These are phyloP conservation scores for Aspergillus chevalieri DNA, from an alignment of 2,329 filamentous ascomycete genomes.

Conservation along the genomic window DNA sequence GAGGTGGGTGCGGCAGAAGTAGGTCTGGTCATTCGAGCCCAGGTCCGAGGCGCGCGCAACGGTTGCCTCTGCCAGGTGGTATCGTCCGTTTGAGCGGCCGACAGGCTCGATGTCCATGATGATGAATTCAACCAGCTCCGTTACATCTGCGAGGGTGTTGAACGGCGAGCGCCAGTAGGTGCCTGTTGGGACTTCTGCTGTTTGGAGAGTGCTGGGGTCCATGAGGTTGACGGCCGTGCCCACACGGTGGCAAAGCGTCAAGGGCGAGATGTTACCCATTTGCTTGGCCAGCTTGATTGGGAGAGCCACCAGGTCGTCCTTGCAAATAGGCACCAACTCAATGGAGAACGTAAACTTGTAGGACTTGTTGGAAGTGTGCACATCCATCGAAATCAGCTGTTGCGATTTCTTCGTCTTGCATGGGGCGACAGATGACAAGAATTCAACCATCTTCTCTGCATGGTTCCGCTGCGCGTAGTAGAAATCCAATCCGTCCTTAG, in stretches of 20 bases:
- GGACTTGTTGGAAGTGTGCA: conserved; percentile 80
- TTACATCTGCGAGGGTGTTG: conserved; percentile 71
- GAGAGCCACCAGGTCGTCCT: conserved; percentile 91
- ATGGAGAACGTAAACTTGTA: conserved; percentile 94
- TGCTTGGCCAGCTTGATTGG: conserved; percentile 84
- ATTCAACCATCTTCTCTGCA: conserved; percentile 87
- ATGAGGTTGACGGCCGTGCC: conserved; percentile 85
- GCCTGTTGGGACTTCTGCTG: conserved; percentile 71
- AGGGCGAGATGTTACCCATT: conserved; percentile 78
- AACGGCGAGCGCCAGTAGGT: conserved; percentile 93
- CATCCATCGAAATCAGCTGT: conserved; percentile 87
- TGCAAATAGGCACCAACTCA: conserved; percentile 89
- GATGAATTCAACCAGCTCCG: conserved; percentile 84
- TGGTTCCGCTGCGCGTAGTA: conserved; percentile 87
- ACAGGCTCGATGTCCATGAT: conserved; percentile 88
- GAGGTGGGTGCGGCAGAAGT: conserved; percentile 85
- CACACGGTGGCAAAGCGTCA: conserved; percentile 79
- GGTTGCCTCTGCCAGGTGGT: conserved; percentile 77
- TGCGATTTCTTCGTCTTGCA: conserved; percentile 77
- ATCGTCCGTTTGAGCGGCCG: conserved; percentile 70
- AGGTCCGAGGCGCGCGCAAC: conserved; percentile 82
- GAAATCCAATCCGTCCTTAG: conserved; percentile 92
- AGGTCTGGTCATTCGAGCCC: conserved; percentile 77
- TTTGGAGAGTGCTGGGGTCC: conserved; percentile 86
- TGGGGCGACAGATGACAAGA: conserved; percentile 74